These are phyloP conservation scores for Trichoderma gamsii DNA, from an alignment of 495 filamentous ascomycete genomes.

Conservation along the genomic window DNA sequence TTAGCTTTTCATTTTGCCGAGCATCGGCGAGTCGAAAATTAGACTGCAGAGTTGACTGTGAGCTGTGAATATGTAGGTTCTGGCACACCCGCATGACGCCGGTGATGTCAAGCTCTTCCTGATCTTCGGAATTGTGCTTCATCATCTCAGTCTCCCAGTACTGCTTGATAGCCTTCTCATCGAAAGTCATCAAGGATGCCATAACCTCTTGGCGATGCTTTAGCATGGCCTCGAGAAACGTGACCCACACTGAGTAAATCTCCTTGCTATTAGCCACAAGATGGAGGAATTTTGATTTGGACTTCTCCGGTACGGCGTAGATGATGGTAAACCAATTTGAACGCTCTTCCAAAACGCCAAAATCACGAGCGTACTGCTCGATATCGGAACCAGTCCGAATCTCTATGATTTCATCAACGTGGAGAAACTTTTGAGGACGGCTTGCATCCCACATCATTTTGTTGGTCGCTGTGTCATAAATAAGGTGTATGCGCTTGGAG, in stretches of 20 bases:
- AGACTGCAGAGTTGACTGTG: constrained; percentile 62
- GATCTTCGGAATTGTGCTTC: constrained; percentile 54
- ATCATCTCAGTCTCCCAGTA: constrained; percentile 89
- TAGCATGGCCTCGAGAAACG: constrained; percentile 69
- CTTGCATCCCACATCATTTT: constrained; percentile 83
- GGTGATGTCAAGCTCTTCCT: constrained; percentile 65
- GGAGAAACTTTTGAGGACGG: constrained; percentile 73
- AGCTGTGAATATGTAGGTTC: constrained; percentile 82
- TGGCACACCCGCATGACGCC: constrained; percentile 78
- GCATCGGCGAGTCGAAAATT: constrained; percentile 73
- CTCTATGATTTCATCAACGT: constrained; percentile 90
- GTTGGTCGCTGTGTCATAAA: constrained; percentile 70
- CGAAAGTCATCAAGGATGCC: constrained; percentile 72
- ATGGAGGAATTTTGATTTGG: constrained; percentile 70
- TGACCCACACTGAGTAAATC: constrained; percentile 70
- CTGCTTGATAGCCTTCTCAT: constrained; percentile 69
- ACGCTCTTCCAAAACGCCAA: constrained; percentile 57
- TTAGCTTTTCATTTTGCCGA: constrained; percentile 53
- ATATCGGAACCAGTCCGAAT: constrained; percentile 82
- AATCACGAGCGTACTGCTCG: constrained; percentile 81
- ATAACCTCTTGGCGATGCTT: constrained; percentile 83
- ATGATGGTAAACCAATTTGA: constrained; percentile 81
- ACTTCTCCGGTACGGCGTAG: constrained; percentile 65
- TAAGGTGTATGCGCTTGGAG: constrained; percentile 64
- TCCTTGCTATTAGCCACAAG: constrained; percentile 67